These are phyloP conservation scores for Effrenium voratum DNA, from an alignment of 73 alveolate genomes.

Conservation along the genomic window DNA sequence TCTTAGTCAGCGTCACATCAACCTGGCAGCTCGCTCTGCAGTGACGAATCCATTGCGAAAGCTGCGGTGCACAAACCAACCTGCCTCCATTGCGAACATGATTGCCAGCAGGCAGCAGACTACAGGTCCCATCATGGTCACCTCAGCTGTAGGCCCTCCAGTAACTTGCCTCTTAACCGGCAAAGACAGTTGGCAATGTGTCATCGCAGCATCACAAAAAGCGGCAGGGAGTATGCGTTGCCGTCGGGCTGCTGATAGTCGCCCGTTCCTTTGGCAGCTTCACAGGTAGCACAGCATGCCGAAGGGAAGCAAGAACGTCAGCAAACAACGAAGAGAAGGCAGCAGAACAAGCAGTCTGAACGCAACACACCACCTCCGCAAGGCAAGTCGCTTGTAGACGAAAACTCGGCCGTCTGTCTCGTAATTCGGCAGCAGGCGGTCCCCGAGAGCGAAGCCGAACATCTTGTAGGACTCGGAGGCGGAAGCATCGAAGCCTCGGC, in stretches of 20 bases:
- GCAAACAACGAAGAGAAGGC: no score
- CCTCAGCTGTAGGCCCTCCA: no score
- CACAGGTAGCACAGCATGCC: no score
- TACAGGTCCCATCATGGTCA: constrained; percentile 88
- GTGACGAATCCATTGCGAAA: neutral
- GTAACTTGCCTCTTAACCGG: no score
- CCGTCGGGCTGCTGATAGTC: no score
- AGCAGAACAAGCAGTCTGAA: no score
- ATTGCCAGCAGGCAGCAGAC: constrained; percentile 43
- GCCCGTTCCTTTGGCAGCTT: no score
- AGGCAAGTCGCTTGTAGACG: constrained; percentile 29
- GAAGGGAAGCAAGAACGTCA: no score
- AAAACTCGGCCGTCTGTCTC: constrained; percentile 49
- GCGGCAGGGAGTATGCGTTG: no score
- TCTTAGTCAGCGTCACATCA: constrained; percentile 75
- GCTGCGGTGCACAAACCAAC: neutral
- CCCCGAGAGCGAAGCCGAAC: constrained; percentile 55
- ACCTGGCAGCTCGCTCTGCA: constrained; percentile 6
- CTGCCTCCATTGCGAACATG: constrained; percentile 86
- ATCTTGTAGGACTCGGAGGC: constrained; percentile 66
- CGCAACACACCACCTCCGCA: no score
- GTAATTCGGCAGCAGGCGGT: constrained; percentile 65
- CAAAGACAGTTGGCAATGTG: neutral
- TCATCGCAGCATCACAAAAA: neutral
- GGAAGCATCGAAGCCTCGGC: constrained; percentile 64